Conservation (phyloP, 2,329 filamentous ascomycete genomes). For the Botryotinia narcissicola region DNA sequence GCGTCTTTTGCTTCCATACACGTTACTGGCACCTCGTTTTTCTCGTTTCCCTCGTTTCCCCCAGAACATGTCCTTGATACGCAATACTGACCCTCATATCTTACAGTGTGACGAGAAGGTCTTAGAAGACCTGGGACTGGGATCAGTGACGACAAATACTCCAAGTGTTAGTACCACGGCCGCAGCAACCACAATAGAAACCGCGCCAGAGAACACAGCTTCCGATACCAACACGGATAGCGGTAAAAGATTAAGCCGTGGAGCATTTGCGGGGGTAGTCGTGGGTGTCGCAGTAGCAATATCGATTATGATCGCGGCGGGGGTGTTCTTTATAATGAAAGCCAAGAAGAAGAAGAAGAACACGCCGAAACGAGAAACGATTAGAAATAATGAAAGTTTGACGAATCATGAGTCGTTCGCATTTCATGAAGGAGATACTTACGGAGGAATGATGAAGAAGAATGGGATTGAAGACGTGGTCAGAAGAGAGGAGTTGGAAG, state of each 20-base stretch:
- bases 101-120: slow-evolving; percentile 8
- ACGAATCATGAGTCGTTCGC: not conserved
- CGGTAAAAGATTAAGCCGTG: not conserved
- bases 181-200: not conserved
- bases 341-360: slow-evolving; percentile 4
- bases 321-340: not conserved
- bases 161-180: not conserved
- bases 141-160: not conserved
- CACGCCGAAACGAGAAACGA: not conserved
- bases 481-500: slow-evolving; percentile 1
- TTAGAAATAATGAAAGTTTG: not conserved
- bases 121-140: not conserved
- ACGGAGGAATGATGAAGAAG: not conserved
- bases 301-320: not conserved
- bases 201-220: not conserved
- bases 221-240: not conserved
- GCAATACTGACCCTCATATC: not conserved
- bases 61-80: not conserved
- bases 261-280: not conserved
- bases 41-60: not conserved
- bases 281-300: not conserved
- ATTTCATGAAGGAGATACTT: not conserved
- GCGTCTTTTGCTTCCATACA: not conserved
- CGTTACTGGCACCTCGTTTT: not conserved
- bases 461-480: not conserved